Evolutionary conservation across 371 early-diverging fungal genomes (phyloP), one percentile per base, ranked within the genome.

Genomic region (Haplosporangium sp.): DNA sequence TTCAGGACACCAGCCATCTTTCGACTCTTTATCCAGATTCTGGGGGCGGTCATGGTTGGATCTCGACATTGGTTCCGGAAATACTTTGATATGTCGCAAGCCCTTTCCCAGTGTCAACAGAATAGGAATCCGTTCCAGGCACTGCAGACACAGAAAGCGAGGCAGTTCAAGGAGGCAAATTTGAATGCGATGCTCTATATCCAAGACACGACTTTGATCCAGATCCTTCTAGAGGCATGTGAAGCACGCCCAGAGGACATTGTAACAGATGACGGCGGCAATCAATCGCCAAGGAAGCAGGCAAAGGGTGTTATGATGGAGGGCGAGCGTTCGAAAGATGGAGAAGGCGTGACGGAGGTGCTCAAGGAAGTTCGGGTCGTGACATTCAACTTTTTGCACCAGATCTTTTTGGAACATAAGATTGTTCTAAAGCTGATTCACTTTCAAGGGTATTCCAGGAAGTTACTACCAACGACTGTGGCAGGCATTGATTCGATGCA

Each of bases 371-470:
- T 83, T 16, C 84, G 85, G 10, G 70, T 76, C 16, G 67, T 81
- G 5, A 85, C 87, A 4, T 89, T 88, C 61, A 79, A 81, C 21
- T 89, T 87, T 53, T 69, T 88, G 59, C 89, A 89, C 55, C 76
- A 82, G 21, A 65, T 86, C 6, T 89, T 87, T 68, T 83, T 88
- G 55, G 88, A 89, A 52, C 83, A 84, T 62, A 84, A 83, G 77
- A 62, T 87, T 16, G 75, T 87, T n/a, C 83, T 83, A 42, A 89
- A 89, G 62, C 80, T 86, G 14, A 53, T 89, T n/a, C 89, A 89
- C 62, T 89, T 89, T 52, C 87, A 89, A 57, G 88, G 88, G 0
- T 89, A 89, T 59, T 71, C 87, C 9, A 73, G 81, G 47, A 85
- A 88, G 11, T 74, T 89, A 8, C 79, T 89, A 20, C 88, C 87